Evolutionary conservation across 1,284 basidiomycete species (phyloP).

Genomic region (Coniferiporia weirii): DNA sequence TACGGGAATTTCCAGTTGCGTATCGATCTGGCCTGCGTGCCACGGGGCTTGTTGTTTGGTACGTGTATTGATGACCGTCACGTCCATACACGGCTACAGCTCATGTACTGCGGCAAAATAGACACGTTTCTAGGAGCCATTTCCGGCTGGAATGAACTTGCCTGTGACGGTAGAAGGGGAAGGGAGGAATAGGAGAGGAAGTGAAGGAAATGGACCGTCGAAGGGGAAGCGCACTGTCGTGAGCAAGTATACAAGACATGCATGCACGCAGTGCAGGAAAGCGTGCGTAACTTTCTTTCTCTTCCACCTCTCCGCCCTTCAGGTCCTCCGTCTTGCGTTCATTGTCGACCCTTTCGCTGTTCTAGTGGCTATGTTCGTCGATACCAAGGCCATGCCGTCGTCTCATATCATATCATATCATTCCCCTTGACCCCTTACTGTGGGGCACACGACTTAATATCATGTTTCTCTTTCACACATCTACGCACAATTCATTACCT

Average conservation of each 20-base stretch:
- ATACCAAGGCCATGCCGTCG: too few species aligned
- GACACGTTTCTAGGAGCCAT: background rate
- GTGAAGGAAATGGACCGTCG: background rate
- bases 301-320: background rate
- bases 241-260: slow-evolving; percentile 16
- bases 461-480: too few species aligned
- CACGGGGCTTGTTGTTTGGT: too few species aligned
- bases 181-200: background rate
- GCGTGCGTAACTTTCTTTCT: slow-evolving; percentile 8
- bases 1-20: too few species aligned
- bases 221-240: slow-evolving; percentile 15
- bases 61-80: too few species aligned
- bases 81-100: too few species aligned
- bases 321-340: background rate
- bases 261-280: slow-evolving; percentile 17
- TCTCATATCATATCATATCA: background rate
- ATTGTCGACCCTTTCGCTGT: background rate
- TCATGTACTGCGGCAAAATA: too few species aligned
- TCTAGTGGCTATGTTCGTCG: too few species aligned
- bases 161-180: background rate
- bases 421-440: background rate
- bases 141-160: background rate
- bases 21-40: too few species aligned
- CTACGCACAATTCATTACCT: too few species aligned
- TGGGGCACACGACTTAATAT: too few species aligned